Base-by-base conservation (phyloP, 129 eudicot species). In the Rutidosis leptorrhynchoides region DNA sequence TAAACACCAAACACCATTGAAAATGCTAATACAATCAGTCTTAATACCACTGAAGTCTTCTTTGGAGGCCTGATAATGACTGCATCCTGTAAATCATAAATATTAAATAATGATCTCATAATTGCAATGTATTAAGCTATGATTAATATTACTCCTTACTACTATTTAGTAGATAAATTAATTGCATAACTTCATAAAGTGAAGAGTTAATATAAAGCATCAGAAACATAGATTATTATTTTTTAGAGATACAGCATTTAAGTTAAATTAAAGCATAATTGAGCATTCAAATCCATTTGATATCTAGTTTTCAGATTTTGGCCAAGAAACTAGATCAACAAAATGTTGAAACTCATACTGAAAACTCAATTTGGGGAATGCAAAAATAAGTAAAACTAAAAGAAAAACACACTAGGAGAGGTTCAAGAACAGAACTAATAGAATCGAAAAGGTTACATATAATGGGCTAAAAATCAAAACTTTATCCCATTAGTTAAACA, bases 1-100 rank as follows among this genome's bases (percentile, higher is more conserved):
- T 84, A 81, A 59, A 84, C 71, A 32, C 90, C 90, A 40, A 75
- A 84, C 24, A 63, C 79, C 82, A 78, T 74, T 20, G 81, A 71
- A 52, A 84, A 74, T 21, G 77, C 65, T 17, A 84, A 75, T 7
- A 81, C 73, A 23, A 71, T 75, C 67, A 78, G 80, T 74, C 83
- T 78, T 32, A 68, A 78, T 32, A 74, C 32, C 27, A 45, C 64
- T 21, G 79, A 77, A 54, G 80, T 58, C 65, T 49, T 74, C 78
- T 77, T 84, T 52, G 81, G 79, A 49, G 82, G 56, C 53, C 75
- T 84, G 63, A 81, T 68, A 32, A 74, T 68, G 48, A 78, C 70
- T 23, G 43, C 69, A 78, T 80, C 90, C 90, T 84, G 90, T 62
- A 46, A 81, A 49, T 40, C 62, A 49, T 17, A 42, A 70, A 22